Conservation (phyloP, 1,284 basidiomycete genomes). For the Leccinum solheimii region DNA sequence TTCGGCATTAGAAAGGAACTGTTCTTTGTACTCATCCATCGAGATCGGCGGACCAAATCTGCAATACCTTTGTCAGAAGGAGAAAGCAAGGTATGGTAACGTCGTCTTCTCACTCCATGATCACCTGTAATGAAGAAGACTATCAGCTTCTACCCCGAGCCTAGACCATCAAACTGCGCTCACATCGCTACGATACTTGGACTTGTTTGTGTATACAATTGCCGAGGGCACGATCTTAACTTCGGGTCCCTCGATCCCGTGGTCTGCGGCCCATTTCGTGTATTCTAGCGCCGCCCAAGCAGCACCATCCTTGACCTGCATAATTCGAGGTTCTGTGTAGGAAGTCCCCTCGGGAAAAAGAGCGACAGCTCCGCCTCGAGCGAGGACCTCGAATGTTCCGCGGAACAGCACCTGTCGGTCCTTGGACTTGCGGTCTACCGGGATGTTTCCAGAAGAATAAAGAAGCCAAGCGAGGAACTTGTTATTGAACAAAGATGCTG, state of each 20-base stretch:
- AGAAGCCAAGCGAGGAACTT: conserved; percentile 74
- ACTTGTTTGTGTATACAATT: conserved; percentile 94
- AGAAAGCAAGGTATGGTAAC: conserved; percentile 9
- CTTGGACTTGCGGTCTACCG: conserved; percentile 91
- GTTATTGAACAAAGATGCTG: conserved; percentile 77
- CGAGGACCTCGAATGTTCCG: conserved; percentile 86
- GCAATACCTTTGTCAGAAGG: conserved; percentile 12
- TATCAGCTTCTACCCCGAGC: conserved; percentile 14
- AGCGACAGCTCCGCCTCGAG: conserved; percentile 78
- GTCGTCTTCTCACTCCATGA: conserved; percentile 58
- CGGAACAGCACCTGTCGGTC: conserved; percentile 88
- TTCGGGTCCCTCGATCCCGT: conserved; percentile 40
- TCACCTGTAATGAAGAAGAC: conserved; percentile 47
- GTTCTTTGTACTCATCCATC: conserved; percentile 71
- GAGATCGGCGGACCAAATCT: conserved; percentile 84
- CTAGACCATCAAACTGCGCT: conserved; percentile 39
- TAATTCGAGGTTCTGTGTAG: conserved; percentile 88
- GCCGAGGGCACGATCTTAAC: conserved; percentile 77
- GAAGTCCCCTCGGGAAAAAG: conserved; percentile 94
- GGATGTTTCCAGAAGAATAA: conserved; percentile 91
- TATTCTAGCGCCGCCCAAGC: conserved; percentile 96
- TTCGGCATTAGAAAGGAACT: conserved; percentile 73
- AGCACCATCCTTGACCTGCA: conserved; percentile 95
- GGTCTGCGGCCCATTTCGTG: conserved; percentile 69
- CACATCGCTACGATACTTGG: conserved; percentile 85